Evolutionary conservation across 2,329 filamentous ascomycete species (phyloP).

Genomic region (Calonectria hongkongensis): DNA sequence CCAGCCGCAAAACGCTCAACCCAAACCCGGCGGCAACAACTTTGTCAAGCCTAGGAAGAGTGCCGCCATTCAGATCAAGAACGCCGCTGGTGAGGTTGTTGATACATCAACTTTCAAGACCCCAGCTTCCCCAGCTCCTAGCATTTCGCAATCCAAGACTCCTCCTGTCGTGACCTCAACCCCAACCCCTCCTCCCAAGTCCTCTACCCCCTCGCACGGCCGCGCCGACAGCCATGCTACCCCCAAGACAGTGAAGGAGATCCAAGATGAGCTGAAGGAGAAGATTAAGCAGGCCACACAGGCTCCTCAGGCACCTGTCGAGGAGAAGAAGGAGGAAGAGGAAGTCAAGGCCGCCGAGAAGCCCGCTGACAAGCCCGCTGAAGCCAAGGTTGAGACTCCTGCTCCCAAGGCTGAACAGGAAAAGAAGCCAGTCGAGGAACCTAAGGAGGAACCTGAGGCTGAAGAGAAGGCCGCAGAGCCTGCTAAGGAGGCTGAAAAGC

Average conservation of each 20-base stretch:
- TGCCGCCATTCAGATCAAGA: constrained; percentile 89
- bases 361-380: constrained; percentile 53
- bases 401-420: constrained; percentile 34
- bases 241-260: constrained; percentile 86
- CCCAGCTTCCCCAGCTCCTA: constrained; percentile 74
- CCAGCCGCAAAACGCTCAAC: constrained; percentile 77
- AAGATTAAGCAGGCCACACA: constrained; percentile 80
- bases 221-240: constrained; percentile 82
- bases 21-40: constrained; percentile 66
- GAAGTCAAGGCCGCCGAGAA: constrained; percentile 50
- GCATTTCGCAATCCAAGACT: constrained; percentile 75
- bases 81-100: constrained; percentile 85
- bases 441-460: constrained; percentile 23
- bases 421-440: constrained; percentile 35
- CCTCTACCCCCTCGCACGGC: constrained; percentile 79
- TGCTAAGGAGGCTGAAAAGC: constrained; percentile 50
- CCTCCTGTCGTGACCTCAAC: constrained; percentile 84
- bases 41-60: constrained; percentile 78
- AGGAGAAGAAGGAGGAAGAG: constrained; percentile 57
- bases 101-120: constrained; percentile 78
- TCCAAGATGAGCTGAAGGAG: constrained; percentile 87
- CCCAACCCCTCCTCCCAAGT: constrained; percentile 87
- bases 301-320: constrained; percentile 57
- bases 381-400: constrained; percentile 60
- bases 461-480: constrained; percentile 54